These are phyloP conservation scores for Lanzia echinophila DNA, from an alignment of 2,329 filamentous ascomycete species.

Conservation along the genomic window DNA sequence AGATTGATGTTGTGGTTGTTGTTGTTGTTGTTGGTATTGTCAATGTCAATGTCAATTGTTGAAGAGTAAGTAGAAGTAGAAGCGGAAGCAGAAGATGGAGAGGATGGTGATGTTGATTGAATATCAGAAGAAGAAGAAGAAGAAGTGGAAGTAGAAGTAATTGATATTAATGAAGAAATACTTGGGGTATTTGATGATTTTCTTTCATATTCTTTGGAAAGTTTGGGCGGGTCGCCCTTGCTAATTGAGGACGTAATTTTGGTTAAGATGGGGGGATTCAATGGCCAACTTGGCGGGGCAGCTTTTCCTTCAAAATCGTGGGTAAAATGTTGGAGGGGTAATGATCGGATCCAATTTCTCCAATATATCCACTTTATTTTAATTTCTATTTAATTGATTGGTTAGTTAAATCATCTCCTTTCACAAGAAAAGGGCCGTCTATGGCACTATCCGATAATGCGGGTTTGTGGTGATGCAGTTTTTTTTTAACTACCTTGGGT, in stretches of 20 bases:
- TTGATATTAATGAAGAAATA: background rate
- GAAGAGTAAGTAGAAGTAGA: slow-evolving; percentile 5
- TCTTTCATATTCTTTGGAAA: background rate
- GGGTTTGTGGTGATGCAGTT: too few relatives aligned
- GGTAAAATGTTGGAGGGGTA: slow-evolving; percentile 3
- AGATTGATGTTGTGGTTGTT: too few relatives aligned
- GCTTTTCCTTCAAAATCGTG: background rate
- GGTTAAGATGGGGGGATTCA: slow-evolving; percentile 6
- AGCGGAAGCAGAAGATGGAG: background rate
- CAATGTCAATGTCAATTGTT: background rate
- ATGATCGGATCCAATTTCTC: background rate
- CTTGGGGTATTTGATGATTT: background rate
- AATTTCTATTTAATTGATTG: background rate
- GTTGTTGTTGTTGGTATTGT: background rate
- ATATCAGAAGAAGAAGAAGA: slow-evolving; percentile 12
- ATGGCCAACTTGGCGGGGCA: slow-evolving; percentile 9
- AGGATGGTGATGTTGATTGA: background rate
- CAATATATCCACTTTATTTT: background rate
- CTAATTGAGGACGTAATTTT: slow-evolving; percentile 13
- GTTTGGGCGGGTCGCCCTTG: slow-evolving; percentile 9
- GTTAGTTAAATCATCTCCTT: background rate
- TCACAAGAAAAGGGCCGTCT: background rate
- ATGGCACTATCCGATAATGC: background rate
- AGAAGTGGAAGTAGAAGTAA: slow-evolving; percentile 7
- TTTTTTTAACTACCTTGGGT: too few relatives aligned